Evolutionary conservation across 371 early-diverging fungal genomes (phyloP), one percentile per base, ranked within the genome.

Genomic region (Rhizopus arrhizus): DNA sequence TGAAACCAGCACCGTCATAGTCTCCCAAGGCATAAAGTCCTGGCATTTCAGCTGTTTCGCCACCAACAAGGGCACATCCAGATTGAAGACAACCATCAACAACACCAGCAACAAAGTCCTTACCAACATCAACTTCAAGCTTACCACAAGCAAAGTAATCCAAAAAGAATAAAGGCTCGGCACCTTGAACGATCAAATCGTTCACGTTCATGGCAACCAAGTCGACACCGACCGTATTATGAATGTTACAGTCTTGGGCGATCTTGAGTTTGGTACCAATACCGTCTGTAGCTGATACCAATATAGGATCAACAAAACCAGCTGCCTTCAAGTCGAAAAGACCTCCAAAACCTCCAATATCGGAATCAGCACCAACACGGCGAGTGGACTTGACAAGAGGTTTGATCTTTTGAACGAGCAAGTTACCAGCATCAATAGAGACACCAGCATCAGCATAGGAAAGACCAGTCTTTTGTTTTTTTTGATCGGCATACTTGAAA

Each of bases 21-120:
- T 95, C 95, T 34, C 91, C 93, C 61, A 72, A 65, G 16, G 83
- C 76, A 70, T 97, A 98, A 53, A 97, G 81, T 47, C 96, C 95
- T 4, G 99, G 99, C 99, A 98, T 98, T 69, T 98, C 99, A 7
- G 99, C 95, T n/a, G 99, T 98, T 74, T 98, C 99, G 40, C 97
- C 98, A 64, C 99, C 99, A 55, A 98, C 88, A 59, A 98, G 85
- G 32, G 97, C 99, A 66, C 95, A 95, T n/a, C 92, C 92, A 15
- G 96, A 83, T 64, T 92, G 81, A 43, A 81, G 69, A 77, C 99
- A 98, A 8, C 97, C 99, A n/a, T 87, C 85, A 16, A 92, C 96
- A 36, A 98, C 94, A 64, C 99, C 98, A 61, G 85, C 83, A 51
- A 98, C 91, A 64, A 98, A 96, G 67, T 92, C 91, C 65, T 79